Conservation (phyloP, 1,284 basidiomycete species). For the Sporisorium scitamineum region DNA sequence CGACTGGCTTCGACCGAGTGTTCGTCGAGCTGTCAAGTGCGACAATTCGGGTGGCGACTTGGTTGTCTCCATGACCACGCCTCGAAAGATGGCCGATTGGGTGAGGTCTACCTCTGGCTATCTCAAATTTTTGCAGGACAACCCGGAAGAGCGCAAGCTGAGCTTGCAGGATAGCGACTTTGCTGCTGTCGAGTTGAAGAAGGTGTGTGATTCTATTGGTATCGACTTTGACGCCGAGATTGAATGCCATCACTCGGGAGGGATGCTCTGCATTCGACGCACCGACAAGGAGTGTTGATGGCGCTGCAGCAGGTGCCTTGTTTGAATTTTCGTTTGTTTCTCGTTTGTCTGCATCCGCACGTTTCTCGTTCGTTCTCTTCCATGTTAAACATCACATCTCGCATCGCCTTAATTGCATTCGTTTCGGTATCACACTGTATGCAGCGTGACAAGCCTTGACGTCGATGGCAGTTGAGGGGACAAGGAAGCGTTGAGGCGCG, state of each 20-base stretch:
- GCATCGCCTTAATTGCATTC: neutral
- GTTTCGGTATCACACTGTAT: neutral
- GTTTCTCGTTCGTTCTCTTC: neutral
- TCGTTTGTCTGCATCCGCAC: neutral
- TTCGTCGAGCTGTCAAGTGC: constrained; percentile 31
- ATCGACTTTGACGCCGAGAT: constrained; percentile 42
- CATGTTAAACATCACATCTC: neutral
- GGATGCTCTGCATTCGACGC: constrained; percentile 34
- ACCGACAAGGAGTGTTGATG: constrained; percentile 13
- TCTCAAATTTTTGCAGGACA: constrained; percentile 31
- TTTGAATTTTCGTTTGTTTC: neutral
- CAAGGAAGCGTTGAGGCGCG: neutral
- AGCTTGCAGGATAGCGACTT: constrained; percentile 42
- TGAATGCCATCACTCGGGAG: constrained; percentile 43
- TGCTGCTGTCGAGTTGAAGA: constrained; percentile 36
- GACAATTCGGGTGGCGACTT: constrained; percentile 41
- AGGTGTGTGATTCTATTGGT: constrained; percentile 29
- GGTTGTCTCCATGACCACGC: constrained; percentile 35
- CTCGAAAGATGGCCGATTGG: constrained; percentile 46
- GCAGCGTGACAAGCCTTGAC: neutral
- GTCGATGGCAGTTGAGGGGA: neutral
- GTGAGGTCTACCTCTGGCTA: constrained; percentile 41
- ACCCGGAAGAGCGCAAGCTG: constrained; percentile 34
- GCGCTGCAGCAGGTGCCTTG: too few species aligned
- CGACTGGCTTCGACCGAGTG: constrained; percentile 28